Base-by-base conservation (phyloP, 768 basidiomycete species). In the Trametes villosa region DNA sequence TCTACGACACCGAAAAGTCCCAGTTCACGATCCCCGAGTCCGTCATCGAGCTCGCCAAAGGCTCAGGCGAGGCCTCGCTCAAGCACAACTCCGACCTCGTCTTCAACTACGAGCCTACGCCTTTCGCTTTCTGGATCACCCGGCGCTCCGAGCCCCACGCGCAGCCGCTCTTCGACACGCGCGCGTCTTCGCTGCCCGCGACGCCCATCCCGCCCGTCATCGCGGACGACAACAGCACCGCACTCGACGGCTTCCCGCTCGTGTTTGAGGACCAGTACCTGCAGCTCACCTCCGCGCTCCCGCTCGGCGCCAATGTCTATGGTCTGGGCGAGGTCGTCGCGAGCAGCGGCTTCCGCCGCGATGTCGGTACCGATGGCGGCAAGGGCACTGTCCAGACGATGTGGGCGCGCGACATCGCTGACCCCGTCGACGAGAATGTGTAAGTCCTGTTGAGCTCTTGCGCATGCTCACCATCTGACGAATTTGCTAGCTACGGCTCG, bases 61-160 rank as follows among this genome's bases (percentile, higher is more conserved):
- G 81, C 4, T 71, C 66, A 0, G 72, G 68, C 29, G 57, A 74
- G 9, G 27, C 53, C 8, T 44, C 48, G 1, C 53, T 63, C n/a
- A 63, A 63, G 42, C 29, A 40, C 3, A 75, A 71, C 0, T 86
- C 86, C 0, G 89, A 92, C 64, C 77, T 92, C 13, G 75, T 86
- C 5, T 91, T 92, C 76, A 86, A 90, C 70, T 84, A 85, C 64
- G 78, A 86, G 3, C 8, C 79, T 3, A 77, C 78, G 0, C 89
- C 91, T 0, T 92, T 92, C 69, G 84, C 86, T 0, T 92, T 92
- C 70, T 92, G 89, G 89, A 84, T 92, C 65, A 89, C 89, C 0
- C 83, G 89, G 40, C 83, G 85, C 29, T 83, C 83, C 4, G 76
- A 81, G 11, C 86, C 85, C 3, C 68, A 79, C 34, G 78, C 76